Base-by-base conservation (phyloP, 257 asterid species). In the Eustoma russellianum region DNA sequence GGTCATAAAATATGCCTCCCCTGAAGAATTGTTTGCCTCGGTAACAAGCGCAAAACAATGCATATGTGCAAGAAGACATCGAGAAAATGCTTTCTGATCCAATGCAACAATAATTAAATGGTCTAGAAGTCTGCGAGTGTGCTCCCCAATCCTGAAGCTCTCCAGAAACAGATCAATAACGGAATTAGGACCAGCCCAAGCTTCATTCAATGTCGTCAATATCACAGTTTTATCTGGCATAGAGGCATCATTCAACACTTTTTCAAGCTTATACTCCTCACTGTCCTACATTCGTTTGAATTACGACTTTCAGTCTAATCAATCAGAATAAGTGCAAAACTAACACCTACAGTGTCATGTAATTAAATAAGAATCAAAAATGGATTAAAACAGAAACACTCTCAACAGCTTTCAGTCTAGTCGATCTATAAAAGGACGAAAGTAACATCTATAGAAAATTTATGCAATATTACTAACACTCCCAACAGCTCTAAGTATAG, bases 1-100 rank as follows among this genome's bases (percentile, higher is more conserved):
- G 11, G 83, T 77, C 87, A 79, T 83, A 65, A 79, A 83, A 71
- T 79, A 79, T 41, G 93, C 93, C 79, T 83, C 93, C 3, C 18
- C 56, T 9, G 93, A 79, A 64, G 70, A 79, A 60, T 79, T 78
- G 34, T 58, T 72, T 53, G 85, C 93, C 57, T 68, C 76, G 17
- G 81, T 74, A 46, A 71, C 64, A 15, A 79, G 83, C 48, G 77
- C 69, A 79, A 74, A 79, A 59, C 92, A 82, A 70, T 82, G 82
- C 33, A 72, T 56, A 52, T 68, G 74, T 56, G 62, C 7, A 68
- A 57, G 49, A 48, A 62, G 47, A 60, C 74, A 68, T 18, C 69
- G 68, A 17, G 61, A 62, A 49, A 62, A 68, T 13, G 74, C 69
- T 45, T 62, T 68, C n/a, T 30, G 52, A 54, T 68, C 74, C 55